These are phyloP conservation scores for Potentilla sterilis DNA, from an alignment of 306 rosid species.

Conservation along the genomic window DNA sequence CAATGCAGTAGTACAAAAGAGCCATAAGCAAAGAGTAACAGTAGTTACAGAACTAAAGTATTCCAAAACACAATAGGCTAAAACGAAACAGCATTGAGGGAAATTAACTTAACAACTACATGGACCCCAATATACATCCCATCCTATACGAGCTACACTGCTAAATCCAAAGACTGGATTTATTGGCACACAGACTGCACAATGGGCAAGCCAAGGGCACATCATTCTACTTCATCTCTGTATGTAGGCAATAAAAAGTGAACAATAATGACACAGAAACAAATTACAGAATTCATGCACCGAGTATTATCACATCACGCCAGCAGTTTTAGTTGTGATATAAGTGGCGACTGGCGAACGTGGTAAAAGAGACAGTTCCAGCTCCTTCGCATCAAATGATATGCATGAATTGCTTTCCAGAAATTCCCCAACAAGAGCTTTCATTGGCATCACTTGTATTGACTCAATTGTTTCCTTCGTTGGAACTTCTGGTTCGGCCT, in stretches of 20 bases:
- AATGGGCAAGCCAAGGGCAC: slow-evolving; percentile 15
- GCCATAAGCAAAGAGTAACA: too few species aligned
- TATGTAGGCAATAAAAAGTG: slow-evolving; percentile 16
- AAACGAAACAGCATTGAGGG: too few species aligned
- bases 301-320: background rate
- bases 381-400: slow-evolving; percentile 56
- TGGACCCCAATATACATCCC: too few species aligned
- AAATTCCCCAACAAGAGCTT: slow-evolving; percentile 75
- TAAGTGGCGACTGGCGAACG: slow-evolving; percentile 63
- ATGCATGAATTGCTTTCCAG: slow-evolving; percentile 70
- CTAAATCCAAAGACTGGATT: slow-evolving; percentile 51
- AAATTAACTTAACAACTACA: too few species aligned
- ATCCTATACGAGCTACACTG: background rate
- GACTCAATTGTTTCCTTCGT: slow-evolving; percentile 74
- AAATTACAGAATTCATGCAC: too few species aligned
- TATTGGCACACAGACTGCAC: slow-evolving; percentile 9
- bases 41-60: too few species aligned
- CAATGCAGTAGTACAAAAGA: too few species aligned
- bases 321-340: slow-evolving; percentile 44
- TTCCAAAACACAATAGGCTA: too few species aligned
- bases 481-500: slow-evolving; percentile 67
- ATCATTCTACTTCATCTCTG: slow-evolving; percentile 12
- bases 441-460: slow-evolving; percentile 69
- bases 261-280: too few species aligned
- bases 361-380: slow-evolving; percentile 80